Base-by-base conservation (phyloP, 1,284 basidiomycete genomes). In the Cryptococcus maquisensis region DNA sequence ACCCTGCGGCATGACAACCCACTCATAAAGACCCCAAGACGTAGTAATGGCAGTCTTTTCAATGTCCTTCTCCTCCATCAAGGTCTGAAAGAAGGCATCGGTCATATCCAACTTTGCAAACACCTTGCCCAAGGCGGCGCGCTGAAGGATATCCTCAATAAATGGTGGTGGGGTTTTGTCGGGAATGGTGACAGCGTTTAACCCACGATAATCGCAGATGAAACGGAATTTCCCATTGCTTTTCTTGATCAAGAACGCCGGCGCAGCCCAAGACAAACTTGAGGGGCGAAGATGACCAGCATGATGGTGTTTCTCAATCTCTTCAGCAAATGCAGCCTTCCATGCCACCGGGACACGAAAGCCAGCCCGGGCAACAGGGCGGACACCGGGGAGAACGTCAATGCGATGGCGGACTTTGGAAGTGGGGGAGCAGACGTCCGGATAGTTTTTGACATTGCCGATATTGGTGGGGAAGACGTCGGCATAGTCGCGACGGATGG, bases 1-100 rank as follows among this genome's bases (percentile, higher is more conserved):
- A 23, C 46, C 46, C 12, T 47, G 46, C 3, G 46, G 46, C 46
- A 47, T 38, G 2, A 47, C 46, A 2, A 47, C 46, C 46, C 46
- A 47, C 28, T 47, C 46, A 16, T 26, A 28, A 10, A 47, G 16
- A 8, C 46, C 35, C 21, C 18, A 37, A 4, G 46, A n/a, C 20
- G 46, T 47, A 10, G 28, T 36, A 16, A 47, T 47, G 5, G 46
- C 46, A 4, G 46, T 47, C 18, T 47, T 47, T 12, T 23, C 23
- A 3, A 47, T 47, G 9, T 47, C 35, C 32, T 47, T 13, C 23
- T 47, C 46, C 20, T 20, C 28, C 46, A 47, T 47, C 28, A 47
- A 18, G 5, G 32, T 47, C 18, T 47, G 46, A 16, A 47, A 47
- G 20, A 47, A 47, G 4, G 46, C 46, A 12, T 47, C 46, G 2